These are phyloP conservation scores for Arctostaphylos glauca DNA, from an alignment of 148 eudicot genomes.

Conservation along the genomic window DNA sequence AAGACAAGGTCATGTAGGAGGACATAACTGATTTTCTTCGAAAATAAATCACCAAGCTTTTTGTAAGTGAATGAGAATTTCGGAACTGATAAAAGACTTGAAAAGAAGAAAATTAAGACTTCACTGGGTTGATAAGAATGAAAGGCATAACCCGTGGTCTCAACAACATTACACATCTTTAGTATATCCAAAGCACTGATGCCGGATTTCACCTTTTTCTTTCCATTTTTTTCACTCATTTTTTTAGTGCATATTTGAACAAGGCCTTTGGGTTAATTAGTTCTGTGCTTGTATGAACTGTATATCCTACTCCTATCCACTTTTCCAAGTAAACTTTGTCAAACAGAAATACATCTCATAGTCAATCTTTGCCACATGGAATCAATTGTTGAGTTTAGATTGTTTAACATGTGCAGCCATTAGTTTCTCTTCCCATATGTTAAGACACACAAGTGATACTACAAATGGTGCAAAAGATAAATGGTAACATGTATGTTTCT, in stretches of 20 bases:
- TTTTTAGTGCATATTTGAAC: neutral
- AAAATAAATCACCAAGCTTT: neutral
- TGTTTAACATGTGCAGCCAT: neutral
- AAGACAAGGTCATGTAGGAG: neutral
- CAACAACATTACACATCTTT: neutral
- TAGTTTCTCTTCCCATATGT: neutral
- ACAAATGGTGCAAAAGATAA: neutral
- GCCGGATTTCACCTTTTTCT: neutral
- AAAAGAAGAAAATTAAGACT: neutral
- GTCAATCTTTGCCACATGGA: conserved; percentile 6
- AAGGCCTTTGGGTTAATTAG: neutral
- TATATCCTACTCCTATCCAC: neutral
- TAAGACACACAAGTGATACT: neutral
- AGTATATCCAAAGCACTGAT: neutral
- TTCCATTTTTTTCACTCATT: neutral
- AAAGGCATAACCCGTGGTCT: neutral
- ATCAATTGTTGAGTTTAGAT: neutral
- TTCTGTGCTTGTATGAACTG: neutral
- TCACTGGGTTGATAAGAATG: neutral
- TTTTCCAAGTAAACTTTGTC: neutral
- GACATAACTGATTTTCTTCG: neutral
- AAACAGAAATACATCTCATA: neutral
- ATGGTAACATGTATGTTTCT: neutral
- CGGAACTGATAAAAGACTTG: neutral
- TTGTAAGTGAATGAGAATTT: neutral